phyloP scores from a whole-genome alignment of 305 asterid species.

The Fraxinus angustifolia region DNA sequence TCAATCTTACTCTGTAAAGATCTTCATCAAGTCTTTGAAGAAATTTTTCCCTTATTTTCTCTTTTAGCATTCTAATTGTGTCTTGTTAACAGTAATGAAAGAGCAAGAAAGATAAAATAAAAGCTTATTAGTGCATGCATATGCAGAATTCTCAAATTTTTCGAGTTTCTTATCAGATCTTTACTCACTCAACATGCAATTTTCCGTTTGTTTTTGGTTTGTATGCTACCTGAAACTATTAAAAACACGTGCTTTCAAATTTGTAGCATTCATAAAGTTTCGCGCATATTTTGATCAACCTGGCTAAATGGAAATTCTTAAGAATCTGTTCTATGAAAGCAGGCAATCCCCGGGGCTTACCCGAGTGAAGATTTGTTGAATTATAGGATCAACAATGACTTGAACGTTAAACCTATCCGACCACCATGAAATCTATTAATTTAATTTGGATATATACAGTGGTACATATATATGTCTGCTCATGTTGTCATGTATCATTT shows the following conservation, averaged over 20 bases:
- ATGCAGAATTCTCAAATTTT: background rate
- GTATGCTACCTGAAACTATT: slow-evolving; percentile 18
- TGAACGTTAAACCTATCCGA: background rate
- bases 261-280: background rate
- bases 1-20: background rate
- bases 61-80: background rate
- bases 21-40: background rate
- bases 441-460: background rate
- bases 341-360: background rate
- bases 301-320: background rate
- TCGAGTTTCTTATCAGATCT: background rate
- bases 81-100: background rate
- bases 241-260: slow-evolving; percentile 1
- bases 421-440: background rate
- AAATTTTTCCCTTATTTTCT: background rate
- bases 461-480: background rate
- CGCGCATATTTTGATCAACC: slow-evolving; percentile 9
- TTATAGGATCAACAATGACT: background rate
- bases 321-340: slow-evolving; percentile 7
- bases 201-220: slow-evolving; percentile 13
- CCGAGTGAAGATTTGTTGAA: background rate
- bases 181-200: background rate
- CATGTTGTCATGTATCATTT: slow-evolving; percentile 12
- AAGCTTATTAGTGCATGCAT: background rate
- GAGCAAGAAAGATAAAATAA: background rate